These are phyloP conservation scores for Cardiospermum halicacabum DNA, from an alignment of 345 rosid genomes.

Conservation along the genomic window DNA sequence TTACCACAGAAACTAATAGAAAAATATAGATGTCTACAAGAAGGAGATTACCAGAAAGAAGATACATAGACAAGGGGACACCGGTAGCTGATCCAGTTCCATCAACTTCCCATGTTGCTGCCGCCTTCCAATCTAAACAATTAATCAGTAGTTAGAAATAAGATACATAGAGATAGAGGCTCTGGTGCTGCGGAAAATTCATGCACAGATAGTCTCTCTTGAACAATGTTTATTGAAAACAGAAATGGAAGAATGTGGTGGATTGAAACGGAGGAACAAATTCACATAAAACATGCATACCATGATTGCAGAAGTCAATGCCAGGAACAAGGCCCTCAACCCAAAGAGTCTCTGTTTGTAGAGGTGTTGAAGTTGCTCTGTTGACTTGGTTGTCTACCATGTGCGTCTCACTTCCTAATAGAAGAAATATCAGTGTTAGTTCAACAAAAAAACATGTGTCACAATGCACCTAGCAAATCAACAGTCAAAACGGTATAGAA, in stretches of 20 bases:
- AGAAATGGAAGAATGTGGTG: not conserved
- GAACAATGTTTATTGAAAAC: not conserved
- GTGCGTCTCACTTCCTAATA: constrained; percentile 28
- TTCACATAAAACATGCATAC: constrained; percentile 32
- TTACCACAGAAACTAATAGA: not conserved
- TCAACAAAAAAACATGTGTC: constrained; percentile 11
- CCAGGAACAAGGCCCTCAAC: constrained; percentile 98
- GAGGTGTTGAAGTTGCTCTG: constrained; percentile 29
- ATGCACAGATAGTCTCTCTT: not conserved
- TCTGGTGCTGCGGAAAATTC: too few species aligned
- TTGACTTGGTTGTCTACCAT: constrained; percentile 21
- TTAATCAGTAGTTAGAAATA: constrained; percentile 1
- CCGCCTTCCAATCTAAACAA: constrained; percentile 62
- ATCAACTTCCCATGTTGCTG: constrained; percentile 98
- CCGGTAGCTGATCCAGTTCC: constrained; percentile 54
- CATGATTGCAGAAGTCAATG: constrained; percentile 97
- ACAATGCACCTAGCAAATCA: constrained; percentile 9
- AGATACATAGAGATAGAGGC: too few species aligned
- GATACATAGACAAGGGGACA: constrained; percentile 80
- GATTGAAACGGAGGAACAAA: not conserved
- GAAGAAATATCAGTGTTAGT: constrained; percentile 11
- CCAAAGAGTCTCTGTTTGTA: constrained; percentile 67
- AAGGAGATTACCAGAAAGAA: constrained; percentile 63
- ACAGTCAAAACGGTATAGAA: not conserved
- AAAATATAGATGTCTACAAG: not conserved